phyloP scores from a whole-genome alignment of 2,329 filamentous ascomycete genomes.

The Aspergillus brasiliensis region DNA sequence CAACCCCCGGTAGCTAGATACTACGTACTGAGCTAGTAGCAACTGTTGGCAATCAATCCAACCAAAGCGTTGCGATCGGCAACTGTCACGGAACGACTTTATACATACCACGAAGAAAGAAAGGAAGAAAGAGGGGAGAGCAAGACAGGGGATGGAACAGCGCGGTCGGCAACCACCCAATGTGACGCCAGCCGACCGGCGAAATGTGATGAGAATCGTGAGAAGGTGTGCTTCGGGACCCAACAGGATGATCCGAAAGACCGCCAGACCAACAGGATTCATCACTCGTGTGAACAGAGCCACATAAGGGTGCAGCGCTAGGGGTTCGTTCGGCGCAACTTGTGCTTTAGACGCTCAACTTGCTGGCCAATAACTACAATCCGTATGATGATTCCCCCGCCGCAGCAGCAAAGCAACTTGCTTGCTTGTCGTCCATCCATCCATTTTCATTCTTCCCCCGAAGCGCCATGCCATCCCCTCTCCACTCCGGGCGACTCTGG shows the following conservation, averaged over 20 bases:
- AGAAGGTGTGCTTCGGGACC: slow-evolving; percentile 6
- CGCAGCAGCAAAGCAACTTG: neutral
- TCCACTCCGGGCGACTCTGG: slow-evolving; percentile 4
- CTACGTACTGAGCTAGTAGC: too few species aligned
- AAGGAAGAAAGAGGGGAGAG: too few species aligned
- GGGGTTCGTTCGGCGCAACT: slow-evolving; percentile 12
- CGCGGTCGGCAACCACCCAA: slow-evolving; percentile 7
- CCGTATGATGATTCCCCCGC: slow-evolving; percentile 15
- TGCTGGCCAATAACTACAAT: slow-evolving; percentile 10
- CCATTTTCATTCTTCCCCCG: neutral
- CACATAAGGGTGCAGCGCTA: slow-evolving; percentile 16
- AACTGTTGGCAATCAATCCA: too few species aligned
- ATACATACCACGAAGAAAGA: too few species aligned
- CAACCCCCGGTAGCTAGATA: too few species aligned
- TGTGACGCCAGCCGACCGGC: slow-evolving; percentile 20
- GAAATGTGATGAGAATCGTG: slow-evolving; percentile 23
- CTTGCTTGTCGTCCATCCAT: too few species aligned
- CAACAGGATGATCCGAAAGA: slow-evolving; percentile 20
- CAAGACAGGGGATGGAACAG: neutral
- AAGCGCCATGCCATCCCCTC: slow-evolving; percentile 4
- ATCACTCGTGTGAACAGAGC: slow-evolving; percentile 15
- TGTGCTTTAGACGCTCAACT: slow-evolving; percentile 8
- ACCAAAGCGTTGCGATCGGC: too few species aligned
- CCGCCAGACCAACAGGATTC: slow-evolving; percentile 18
- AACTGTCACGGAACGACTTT: too few species aligned